A percentile compares a stretch with the other conserved stretches of the same genome.
phyloP scores from a whole-genome alignment of 202 grass and related monocot species.

The Panicum hallii region DNA sequence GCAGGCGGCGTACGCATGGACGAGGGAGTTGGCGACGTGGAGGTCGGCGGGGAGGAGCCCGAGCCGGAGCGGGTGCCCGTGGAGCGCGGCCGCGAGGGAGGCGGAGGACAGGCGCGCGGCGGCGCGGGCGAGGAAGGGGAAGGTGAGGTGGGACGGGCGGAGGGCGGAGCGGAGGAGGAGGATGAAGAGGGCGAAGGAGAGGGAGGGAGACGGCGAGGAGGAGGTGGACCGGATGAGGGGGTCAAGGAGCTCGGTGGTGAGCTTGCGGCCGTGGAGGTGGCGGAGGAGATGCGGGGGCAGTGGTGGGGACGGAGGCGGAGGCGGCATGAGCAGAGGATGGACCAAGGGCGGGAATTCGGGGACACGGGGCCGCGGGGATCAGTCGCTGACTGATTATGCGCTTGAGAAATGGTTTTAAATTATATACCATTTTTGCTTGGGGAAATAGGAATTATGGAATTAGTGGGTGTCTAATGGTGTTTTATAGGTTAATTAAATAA shows the following conservation, averaged over 20 bases:
- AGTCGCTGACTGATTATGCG: too few relatives aligned
- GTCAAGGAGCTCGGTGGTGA: slow-evolving; percentile 54
- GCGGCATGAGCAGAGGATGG: slow-evolving; percentile 14
- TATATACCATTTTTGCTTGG: too few relatives aligned
- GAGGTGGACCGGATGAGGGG: slow-evolving; percentile 57
- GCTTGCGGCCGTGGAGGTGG: slow-evolving; percentile 30
- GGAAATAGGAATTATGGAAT: too few relatives aligned
- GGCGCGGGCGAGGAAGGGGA: slow-evolving; percentile 65
- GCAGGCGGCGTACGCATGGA: slow-evolving; percentile 57
- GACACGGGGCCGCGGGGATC: not conserved
- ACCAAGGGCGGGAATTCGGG: slow-evolving; percentile 27
- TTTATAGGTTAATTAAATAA: too few relatives aligned
- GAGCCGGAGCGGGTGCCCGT: slow-evolving; percentile 50
- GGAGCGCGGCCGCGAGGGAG: slow-evolving; percentile 50
- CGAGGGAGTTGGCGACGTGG: slow-evolving; percentile 52
- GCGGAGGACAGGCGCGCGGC: slow-evolving; percentile 47
- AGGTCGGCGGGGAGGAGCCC: slow-evolving; percentile 56
- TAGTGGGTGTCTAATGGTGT: too few relatives aligned
- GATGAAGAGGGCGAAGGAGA: slow-evolving; percentile 58
- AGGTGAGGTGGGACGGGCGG: slow-evolving; percentile 61
- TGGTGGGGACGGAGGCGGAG: not conserved
- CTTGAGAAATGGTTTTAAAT: too few relatives aligned
- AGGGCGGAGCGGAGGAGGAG: slow-evolving; percentile 58
- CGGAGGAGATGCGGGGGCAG: slow-evolving; percentile 39
- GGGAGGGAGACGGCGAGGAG: slow-evolving; percentile 41